A percentile compares a stretch with the other conserved stretches of the same genome.
Evolutionary conservation across 306 rosid species (phyloP).

Genomic region (Abrus pulchellus): DNA sequence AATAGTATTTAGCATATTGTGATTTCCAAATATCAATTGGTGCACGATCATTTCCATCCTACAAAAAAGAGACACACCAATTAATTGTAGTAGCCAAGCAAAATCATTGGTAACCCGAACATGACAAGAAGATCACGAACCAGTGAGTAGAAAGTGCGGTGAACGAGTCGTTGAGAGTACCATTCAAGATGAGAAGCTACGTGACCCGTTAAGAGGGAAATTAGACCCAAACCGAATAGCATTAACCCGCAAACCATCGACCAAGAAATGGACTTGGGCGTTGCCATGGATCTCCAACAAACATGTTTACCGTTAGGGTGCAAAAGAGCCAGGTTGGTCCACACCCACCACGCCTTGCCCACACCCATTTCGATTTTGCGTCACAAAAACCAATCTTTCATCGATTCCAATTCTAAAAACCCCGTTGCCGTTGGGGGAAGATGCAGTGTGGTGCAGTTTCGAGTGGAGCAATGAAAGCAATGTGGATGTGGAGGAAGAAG

Average conservation of each 20-base stretch:
- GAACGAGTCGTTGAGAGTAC: slow-evolving; percentile 83
- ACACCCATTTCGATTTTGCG: slow-evolving; percentile 42
- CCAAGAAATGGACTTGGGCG: slow-evolving; percentile 64
- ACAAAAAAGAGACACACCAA: slow-evolving; percentile 6
- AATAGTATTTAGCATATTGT: slow-evolving; percentile 74
- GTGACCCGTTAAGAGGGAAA: slow-evolving; percentile 93
- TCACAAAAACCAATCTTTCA: slow-evolving; percentile 41
- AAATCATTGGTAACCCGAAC: too few relatives aligned
- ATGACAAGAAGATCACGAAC: slow-evolving; percentile 40
- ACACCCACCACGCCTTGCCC: slow-evolving; percentile 39
- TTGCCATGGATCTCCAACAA: slow-evolving; percentile 62
- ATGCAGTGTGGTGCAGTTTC: too few relatives aligned
- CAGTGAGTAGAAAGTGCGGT: slow-evolving; percentile 68
- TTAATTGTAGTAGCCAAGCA: too few relatives aligned
- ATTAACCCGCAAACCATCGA: slow-evolving; percentile 79
- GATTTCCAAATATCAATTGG: slow-evolving; percentile 91
- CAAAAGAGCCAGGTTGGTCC: slow-evolving; percentile 64
- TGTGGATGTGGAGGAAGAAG: slow-evolving; percentile 15
- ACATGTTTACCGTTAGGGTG: slow-evolving; percentile 55
- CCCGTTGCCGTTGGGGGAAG: background rate
- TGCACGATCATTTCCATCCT: slow-evolving; percentile 68
- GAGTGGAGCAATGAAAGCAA: background rate
- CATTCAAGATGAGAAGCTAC: slow-evolving; percentile 94
- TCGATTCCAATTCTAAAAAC: slow-evolving; percentile 13
- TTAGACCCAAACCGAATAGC: slow-evolving; percentile 89